These are phyloP conservation scores for Aspergillus glaucus DNA, from an alignment of 2,329 filamentous ascomycete species.

Conservation along the genomic window DNA sequence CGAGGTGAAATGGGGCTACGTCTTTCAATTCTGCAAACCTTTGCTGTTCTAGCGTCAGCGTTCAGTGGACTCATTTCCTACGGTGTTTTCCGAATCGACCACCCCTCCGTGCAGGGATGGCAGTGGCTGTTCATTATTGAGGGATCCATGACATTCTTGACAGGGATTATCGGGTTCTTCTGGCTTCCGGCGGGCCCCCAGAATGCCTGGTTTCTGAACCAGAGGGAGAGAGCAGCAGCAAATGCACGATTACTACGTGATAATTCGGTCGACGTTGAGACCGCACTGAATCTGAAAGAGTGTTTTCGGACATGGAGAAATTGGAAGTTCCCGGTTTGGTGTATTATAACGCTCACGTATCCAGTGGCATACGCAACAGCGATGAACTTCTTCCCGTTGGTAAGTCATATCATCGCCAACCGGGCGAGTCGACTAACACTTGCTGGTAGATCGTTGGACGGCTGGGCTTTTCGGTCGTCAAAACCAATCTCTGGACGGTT, in stretches of 20 bases:
- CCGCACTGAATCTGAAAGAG: constrained; percentile 34
- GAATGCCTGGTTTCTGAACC: constrained; percentile 35
- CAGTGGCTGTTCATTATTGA: constrained; percentile 43
- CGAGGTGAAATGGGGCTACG: constrained; percentile 38
- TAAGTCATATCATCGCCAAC: constrained; percentile 5
- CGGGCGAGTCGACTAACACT: not conserved
- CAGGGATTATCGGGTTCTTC: constrained; percentile 23
- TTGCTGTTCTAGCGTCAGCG: constrained; percentile 35
- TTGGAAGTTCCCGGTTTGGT: constrained; percentile 41
- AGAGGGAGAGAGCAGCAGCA: constrained; percentile 35
- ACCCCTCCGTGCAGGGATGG: constrained; percentile 42
- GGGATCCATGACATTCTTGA: constrained; percentile 30
- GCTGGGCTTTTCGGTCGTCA: constrained; percentile 40
- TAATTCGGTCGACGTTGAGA: constrained; percentile 34
- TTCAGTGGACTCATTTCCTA: constrained; percentile 37
- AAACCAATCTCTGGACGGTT: constrained; percentile 46
- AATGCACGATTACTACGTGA: constrained; percentile 41
- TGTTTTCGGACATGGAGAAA: constrained; percentile 40
- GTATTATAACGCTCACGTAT: constrained; percentile 44
- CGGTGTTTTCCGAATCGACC: constrained; percentile 45
- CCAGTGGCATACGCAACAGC: constrained; percentile 43
- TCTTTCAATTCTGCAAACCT: constrained; percentile 41
- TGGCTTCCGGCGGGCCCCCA: constrained; percentile 28
- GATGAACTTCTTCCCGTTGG: constrained; percentile 44
- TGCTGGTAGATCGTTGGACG: constrained; percentile 34